Evolutionary conservation across 495 filamentous ascomycete species (phyloP), one percentile per base, ranked within the genome.

Genomic region (Neurospora intermedia): DNA sequence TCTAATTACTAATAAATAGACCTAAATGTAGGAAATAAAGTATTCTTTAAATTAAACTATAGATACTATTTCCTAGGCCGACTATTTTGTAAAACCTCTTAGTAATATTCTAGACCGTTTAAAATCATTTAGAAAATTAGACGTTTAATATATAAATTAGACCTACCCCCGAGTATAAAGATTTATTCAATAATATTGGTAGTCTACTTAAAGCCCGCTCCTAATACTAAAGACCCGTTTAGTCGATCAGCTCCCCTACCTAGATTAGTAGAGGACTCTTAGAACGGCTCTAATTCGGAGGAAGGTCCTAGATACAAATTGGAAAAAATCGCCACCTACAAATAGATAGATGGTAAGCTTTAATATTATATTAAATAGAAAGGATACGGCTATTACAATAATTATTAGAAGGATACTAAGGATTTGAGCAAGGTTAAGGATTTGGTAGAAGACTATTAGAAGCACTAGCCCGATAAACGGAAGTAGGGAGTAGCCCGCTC

Each of bases 401-500:
- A 45, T 6, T 0, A 45, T 5, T 45, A 18, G 43, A 18, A 27
- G 27, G 27, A 27, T 27, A 27, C 2, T 27, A 27, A 27, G 27
- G 27, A 27, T 27, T 27, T 27, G 27, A 27, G 27, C 2, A 27
- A 27, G 2, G 27, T 27, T 27, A 27, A 27, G 27, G 27, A 27
- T 27, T 27, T 27, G 27, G 27, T 27, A 2, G 43, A 45, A 1
- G 43, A 45, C n/a, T 45, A 45, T 18, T 45, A 15, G 16, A 18
- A 6, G 15, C 6, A 45, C n/a, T 0, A 5, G 0, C 43, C 15
- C 3, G 35, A 38, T 6, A 6, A 38, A 6, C 3, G 35, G 0
- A 38, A 38, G 5, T 0, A 4, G 1, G 35, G 35, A 38, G 35
- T 3, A 1, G 0, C 5, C 0, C 4, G 4, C 4, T 38, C 3